Percentiles rank a stretch among this genome's conserved stretches.
These are phyloP conservation scores for Yarrowia osloensis DNA, from an alignment of 805 yeast species.

Conservation along the genomic window DNA sequence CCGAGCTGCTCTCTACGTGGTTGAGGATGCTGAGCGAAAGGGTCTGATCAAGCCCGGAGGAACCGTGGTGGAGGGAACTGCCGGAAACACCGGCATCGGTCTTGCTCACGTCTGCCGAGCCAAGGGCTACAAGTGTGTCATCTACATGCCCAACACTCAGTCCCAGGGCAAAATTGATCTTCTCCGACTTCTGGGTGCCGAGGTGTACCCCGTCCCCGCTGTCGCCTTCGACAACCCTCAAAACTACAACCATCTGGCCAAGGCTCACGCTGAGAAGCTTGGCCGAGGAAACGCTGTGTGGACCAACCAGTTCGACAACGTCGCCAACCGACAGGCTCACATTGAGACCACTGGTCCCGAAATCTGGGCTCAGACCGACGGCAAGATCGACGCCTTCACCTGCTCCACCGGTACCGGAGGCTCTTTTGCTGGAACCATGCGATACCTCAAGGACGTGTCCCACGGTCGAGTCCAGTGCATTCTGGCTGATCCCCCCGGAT, in stretches of 20 bases:
- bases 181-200: slow-evolving; percentile 75
- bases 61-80: slow-evolving; percentile 89
- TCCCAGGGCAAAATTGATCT: slow-evolving; percentile 77
- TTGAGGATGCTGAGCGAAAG: slow-evolving; percentile 73
- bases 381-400: slow-evolving; percentile 79
- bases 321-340: slow-evolving; percentile 87
- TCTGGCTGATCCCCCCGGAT: slow-evolving; percentile 94
- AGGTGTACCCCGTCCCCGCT: slow-evolving; percentile 86
- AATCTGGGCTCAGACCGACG: slow-evolving; percentile 81
- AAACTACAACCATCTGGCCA: slow-evolving; percentile 86
- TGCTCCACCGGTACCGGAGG: slow-evolving; percentile 95
- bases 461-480: slow-evolving; percentile 61
- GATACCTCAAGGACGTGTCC: slow-evolving; percentile 71
- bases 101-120: slow-evolving; percentile 76
- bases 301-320: slow-evolving; percentile 90
- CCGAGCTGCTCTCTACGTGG: slow-evolving; percentile 77
- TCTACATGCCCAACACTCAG: slow-evolving; percentile 91
- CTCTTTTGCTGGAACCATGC: slow-evolving; percentile 81
- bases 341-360: slow-evolving; percentile 91
- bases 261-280: slow-evolving; percentile 73
- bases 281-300: slow-evolving; percentile 70
- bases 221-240: slow-evolving; percentile 78
- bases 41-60: slow-evolving; percentile 69
- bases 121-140: slow-evolving; percentile 79
- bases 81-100: slow-evolving; percentile 96